Evolutionary conservation across 495 filamentous ascomycete species (phyloP), one percentile per base, ranked within the genome.

Genomic region (Platismatia glauca): DNA sequence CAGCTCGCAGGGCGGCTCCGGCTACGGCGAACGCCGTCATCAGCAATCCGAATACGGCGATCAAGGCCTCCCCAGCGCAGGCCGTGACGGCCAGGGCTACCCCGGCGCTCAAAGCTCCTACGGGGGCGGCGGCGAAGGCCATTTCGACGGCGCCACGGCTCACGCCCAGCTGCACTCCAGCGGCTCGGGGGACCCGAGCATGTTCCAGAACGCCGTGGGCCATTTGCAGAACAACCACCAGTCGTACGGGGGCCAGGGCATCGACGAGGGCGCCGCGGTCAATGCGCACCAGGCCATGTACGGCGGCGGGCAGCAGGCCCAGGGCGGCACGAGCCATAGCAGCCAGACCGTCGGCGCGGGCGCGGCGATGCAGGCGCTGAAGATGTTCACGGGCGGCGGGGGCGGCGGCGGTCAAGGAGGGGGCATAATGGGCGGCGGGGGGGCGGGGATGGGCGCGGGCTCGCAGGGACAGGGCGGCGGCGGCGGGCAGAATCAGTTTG

Each of bases 351-450:
- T 88, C 22, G 86, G 86, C 22, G 75, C 78, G 1, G 86, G 84
- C 0, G 84, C 85, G 7, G 86, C 86, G 0, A 78, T 88, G 78
- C 82, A 88, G 74, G 86, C 86, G 11, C 63, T 89, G 67, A 88
- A 88, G 77, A 81, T 83, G 80, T 88, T 87, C 60, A 78, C 75
- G 3, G 76, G 79, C 13, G 67, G 70, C 2, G 67, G 70, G 0
- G 5, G 62, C 15, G 27, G 60, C 7, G 46, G 55, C 22, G 56
- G 38, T 7, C 53, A 24, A 31, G 58, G 38, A 16, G 41, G 20
- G 5, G 41, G 38, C 7, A 44, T 44, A 20, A 16, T 16, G 7
- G 41, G 67, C 34, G 66, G 56, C 7, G 62, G 68, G 38, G 59
- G 68, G n/a, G n/a, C n/a, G n/a, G n/a, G n/a, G n/a, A n/a, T n/a